A percentile compares a stretch with the other conserved stretches of the same genome.
Conservation (phyloP, 2,329 filamentous ascomycete species). For the Waltergamsia citrina region DNA sequence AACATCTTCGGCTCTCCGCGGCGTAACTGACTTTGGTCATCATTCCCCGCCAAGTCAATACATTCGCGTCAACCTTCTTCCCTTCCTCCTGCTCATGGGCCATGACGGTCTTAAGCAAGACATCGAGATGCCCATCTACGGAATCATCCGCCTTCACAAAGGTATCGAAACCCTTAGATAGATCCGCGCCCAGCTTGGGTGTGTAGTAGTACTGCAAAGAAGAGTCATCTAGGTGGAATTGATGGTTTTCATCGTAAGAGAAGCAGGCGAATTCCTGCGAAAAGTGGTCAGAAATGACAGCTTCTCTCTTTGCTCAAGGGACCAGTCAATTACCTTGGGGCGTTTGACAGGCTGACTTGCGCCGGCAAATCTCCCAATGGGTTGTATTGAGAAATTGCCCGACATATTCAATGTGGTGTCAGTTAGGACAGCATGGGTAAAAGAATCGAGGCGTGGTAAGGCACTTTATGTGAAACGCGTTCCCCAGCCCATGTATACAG, state of each 20-base stretch:
- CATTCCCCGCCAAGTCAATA: slow-evolving; percentile 95
- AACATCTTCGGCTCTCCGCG: not conserved
- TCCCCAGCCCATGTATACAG: no score
- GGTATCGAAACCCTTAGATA: slow-evolving; percentile 71
- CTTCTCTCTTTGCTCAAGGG: not conserved
- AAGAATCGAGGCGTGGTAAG: no score
- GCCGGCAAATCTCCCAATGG: slow-evolving; percentile 59
- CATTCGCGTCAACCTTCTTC: slow-evolving; percentile 61
- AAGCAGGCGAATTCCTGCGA: slow-evolving; percentile 86
- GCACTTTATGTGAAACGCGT: no score
- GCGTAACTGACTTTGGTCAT: slow-evolving; percentile 80
- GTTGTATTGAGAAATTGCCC: slow-evolving; percentile 53
- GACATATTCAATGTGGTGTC: slow-evolving; percentile 3
- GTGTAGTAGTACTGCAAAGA: slow-evolving; percentile 86
- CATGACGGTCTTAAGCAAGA: slow-evolving; percentile 67
- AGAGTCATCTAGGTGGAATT: slow-evolving; percentile 65
- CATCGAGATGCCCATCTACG: slow-evolving; percentile 79
- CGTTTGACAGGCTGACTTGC: slow-evolving; percentile 62
- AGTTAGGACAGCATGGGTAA: no score
- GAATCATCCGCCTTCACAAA: slow-evolving; percentile 79
- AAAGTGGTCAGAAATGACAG: not conserved
- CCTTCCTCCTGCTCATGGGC: slow-evolving; percentile 61
- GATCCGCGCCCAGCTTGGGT: slow-evolving; percentile 57
- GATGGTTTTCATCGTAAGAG: slow-evolving; percentile 80
- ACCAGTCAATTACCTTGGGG: slow-evolving; percentile 55